Evolutionary conservation across 768 basidiomycete genomes (phyloP), one percentile per base, ranked within the genome.

Genomic region (Astraeus odoratus): DNA sequence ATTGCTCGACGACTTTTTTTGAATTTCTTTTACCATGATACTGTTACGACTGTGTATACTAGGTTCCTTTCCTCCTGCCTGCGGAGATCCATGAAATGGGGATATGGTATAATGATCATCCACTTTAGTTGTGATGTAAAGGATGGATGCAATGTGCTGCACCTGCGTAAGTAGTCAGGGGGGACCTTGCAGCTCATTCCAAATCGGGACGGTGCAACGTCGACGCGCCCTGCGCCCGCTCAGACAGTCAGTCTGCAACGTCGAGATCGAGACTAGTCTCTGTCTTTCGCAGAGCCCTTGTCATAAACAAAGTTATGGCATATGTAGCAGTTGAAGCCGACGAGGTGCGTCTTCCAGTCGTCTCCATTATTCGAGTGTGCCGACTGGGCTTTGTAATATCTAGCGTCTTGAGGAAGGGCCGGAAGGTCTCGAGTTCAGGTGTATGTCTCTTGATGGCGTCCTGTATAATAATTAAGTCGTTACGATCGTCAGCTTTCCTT

Each of bases 281-380:
- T 35, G n/a, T n/a, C 10, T 20, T 20, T 16, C 6, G 25, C 26
- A 42, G 19, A 44, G 20, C 42, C 42, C n/a, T 33, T 15, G 49
- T 30, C 29, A 15, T 15, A 8, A 30, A 8, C 16, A 6, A 36
- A 41, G 39, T 3, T 25, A 84, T 85, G 83, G 80, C 83, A 43
- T 86, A 86, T 57, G 79, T 86, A 39, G 70, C 80, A 43, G 79
- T 86, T 47, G 82, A 84, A 49, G 69, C 76, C 23, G 83, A 86
- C 60, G 84, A 86, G 41, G 83, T 83, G 56, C 57, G 75, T 61
- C 7, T 13, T 20, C n/a, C 36, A 12, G 9, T 6, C 23, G 25
- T 42, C 9, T 22, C 12, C 27, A 5, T 22, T 24, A 3, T 9
- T 10, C 18, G n/a, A 15, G 22, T 27, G 5, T 23, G 22, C 19